Conservation (phyloP, 331 rosid genomes). For the Malus hybrid region DNA sequence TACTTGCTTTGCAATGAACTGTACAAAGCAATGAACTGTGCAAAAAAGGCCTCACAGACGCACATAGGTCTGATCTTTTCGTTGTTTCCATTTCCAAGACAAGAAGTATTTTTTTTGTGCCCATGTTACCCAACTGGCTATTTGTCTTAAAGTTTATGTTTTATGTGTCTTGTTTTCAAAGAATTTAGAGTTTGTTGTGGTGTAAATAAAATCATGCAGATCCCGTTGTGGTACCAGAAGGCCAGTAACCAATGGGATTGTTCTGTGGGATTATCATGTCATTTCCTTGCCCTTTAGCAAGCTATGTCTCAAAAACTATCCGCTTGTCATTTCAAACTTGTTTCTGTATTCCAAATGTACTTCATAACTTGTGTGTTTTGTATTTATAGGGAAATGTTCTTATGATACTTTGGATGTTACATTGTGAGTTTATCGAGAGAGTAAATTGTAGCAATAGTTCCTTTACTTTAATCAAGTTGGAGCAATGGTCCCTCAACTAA, state of each 20-base stretch:
- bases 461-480: too few species aligned
- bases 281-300: too few species aligned
- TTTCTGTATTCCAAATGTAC: too few species aligned
- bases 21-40: conserved; percentile 53
- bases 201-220: conserved; percentile 19
- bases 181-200: background rate
- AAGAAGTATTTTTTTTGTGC: conserved; percentile 28
- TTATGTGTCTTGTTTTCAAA: background rate
- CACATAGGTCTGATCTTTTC: conserved; percentile 58
- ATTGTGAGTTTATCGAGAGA: too few species aligned
- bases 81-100: conserved; percentile 76
- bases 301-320: too few species aligned
- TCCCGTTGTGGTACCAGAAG: conserved; percentile 80
- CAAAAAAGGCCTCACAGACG: conserved; percentile 45
- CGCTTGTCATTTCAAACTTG: too few species aligned
- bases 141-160: background rate
- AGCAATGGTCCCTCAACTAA: too few species aligned
- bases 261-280: too few species aligned
- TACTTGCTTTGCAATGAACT: conserved; percentile 65
- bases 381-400: too few species aligned
- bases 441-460: too few species aligned
- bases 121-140: background rate
- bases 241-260: conserved; percentile 39
- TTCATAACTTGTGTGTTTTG: too few species aligned
- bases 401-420: too few species aligned